phyloP scores from a whole-genome alignment of 2,329 filamentous ascomycete genomes.

The Teratosphaeriaceae sp. region DNA sequence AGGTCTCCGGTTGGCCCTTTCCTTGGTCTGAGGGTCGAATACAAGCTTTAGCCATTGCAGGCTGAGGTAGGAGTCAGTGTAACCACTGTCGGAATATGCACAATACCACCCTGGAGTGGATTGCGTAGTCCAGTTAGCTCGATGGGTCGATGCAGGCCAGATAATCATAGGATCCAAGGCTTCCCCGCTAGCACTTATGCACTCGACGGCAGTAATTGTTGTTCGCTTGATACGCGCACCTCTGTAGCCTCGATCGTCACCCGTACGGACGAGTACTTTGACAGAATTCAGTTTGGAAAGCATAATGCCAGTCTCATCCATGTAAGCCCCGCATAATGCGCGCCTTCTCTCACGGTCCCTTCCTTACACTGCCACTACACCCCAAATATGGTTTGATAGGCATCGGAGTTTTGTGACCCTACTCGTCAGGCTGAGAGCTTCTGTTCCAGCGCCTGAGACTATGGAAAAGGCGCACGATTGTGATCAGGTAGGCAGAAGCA shows the following conservation, averaged over 20 bases:
- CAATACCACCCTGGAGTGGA: constrained; percentile 23
- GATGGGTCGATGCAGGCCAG: constrained; percentile 22
- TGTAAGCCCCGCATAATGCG: constrained; percentile 30
- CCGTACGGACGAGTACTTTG: constrained; percentile 28
- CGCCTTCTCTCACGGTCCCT: constrained; percentile 20
- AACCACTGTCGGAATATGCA: constrained; percentile 7
- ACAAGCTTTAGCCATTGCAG: constrained; percentile 30
- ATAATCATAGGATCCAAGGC: constrained; percentile 23
- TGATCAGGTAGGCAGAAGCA: background rate
- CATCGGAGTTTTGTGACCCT: constrained; percentile 16
- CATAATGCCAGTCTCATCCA: constrained; percentile 32
- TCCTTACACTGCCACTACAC: constrained; percentile 27
- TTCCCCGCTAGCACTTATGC: constrained; percentile 21
- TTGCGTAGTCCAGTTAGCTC: constrained; percentile 22
- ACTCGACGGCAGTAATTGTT: constrained; percentile 22
- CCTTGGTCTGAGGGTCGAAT: constrained; percentile 23
- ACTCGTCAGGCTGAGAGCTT: constrained; percentile 21
- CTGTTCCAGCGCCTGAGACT: constrained; percentile 3
- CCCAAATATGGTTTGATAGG: constrained; percentile 27
- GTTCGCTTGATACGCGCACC: constrained; percentile 22
- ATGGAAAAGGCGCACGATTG: background rate
- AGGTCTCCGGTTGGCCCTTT: constrained; percentile 23
- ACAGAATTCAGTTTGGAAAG: constrained; percentile 22
- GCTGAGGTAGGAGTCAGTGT: constrained; percentile 29
- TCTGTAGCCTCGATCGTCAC: constrained; percentile 19